Evolutionary conservation across 345 rosid genomes (phyloP).

Genomic region (Eutrema japonicum): DNA sequence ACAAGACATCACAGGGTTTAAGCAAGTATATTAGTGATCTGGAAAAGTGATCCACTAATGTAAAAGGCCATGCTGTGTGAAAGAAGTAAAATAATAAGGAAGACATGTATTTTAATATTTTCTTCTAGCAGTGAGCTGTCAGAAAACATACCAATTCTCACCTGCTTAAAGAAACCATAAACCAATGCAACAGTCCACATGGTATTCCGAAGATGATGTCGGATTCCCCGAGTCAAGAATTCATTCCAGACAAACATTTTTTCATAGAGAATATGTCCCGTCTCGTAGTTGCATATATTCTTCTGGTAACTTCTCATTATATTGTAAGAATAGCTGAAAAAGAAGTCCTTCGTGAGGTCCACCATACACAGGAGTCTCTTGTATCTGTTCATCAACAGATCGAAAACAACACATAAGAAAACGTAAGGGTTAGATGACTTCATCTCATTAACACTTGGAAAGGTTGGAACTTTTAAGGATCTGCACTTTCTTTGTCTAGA

Average conservation of each 20-base stretch:
- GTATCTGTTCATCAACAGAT: slow-evolving; percentile 62
- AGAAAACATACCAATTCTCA: slow-evolving; percentile 44
- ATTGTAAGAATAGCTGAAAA: slow-evolving; percentile 92
- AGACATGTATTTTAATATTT: neutral
- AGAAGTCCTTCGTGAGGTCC: slow-evolving; percentile 96
- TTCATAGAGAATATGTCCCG: slow-evolving; percentile 68
- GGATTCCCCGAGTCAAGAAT: slow-evolving; percentile 81
- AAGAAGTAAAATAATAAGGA: neutral
- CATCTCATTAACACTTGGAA: neutral
- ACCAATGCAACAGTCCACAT: slow-evolving; percentile 95
- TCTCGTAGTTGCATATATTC: slow-evolving; percentile 63
- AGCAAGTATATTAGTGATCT: neutral
- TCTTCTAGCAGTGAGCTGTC: slow-evolving; percentile 14
- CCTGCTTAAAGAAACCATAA: slow-evolving; percentile 96
- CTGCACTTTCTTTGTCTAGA: neutral
- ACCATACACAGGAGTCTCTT: slow-evolving; percentile 85
- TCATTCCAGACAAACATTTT: slow-evolving; percentile 99
- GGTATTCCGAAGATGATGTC: slow-evolving; percentile 83
- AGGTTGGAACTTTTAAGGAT: neutral
- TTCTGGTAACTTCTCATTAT: slow-evolving; percentile 86
- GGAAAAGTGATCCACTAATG: neutral
- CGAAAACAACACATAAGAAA: slow-evolving; percentile 10
- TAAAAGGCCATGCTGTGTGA: neutral
- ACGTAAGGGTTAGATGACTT: neutral
- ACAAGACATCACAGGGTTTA: neutral